These are phyloP conservation scores for Eucalyptus shirleyi DNA, from an alignment of 345 rosid genomes.

Conservation along the genomic window DNA sequence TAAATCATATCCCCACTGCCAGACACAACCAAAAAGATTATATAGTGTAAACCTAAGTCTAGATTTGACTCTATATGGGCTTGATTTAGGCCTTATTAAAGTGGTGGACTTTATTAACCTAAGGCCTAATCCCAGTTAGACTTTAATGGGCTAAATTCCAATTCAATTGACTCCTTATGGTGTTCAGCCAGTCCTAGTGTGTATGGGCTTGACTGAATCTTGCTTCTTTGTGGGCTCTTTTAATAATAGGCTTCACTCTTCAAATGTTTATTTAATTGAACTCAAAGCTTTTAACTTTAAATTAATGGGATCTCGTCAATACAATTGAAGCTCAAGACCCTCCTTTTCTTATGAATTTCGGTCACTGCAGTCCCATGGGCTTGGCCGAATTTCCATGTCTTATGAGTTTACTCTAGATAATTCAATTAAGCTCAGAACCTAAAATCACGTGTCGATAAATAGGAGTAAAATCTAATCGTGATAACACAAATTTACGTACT, in stretches of 20 bases:
- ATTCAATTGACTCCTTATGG: neutral
- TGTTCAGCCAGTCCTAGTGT: neutral
- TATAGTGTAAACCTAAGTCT: too few relatives aligned
- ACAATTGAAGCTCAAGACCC: neutral
- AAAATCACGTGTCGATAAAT: neutral
- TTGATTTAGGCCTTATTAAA: neutral
- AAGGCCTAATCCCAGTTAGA: neutral
- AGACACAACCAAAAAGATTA: too few relatives aligned
- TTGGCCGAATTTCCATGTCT: neutral
- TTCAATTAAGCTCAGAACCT: neutral
- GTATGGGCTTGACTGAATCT: neutral
- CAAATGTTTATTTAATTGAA: too few relatives aligned
- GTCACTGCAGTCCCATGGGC: neutral
- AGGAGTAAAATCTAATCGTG: neutral
- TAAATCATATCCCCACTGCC: neutral
- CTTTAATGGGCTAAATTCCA: neutral
- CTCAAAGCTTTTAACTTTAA: neutral
- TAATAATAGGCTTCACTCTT: neutral
- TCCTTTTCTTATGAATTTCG: neutral
- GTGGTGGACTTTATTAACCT: neutral
- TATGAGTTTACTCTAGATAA: neutral
- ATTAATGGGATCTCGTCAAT: neutral
- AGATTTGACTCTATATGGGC: too few relatives aligned
- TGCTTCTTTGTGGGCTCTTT: neutral
- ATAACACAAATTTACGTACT: neutral